Base-by-base conservation (phyloP, 345 rosid species). In the Pistacia vera region DNA sequence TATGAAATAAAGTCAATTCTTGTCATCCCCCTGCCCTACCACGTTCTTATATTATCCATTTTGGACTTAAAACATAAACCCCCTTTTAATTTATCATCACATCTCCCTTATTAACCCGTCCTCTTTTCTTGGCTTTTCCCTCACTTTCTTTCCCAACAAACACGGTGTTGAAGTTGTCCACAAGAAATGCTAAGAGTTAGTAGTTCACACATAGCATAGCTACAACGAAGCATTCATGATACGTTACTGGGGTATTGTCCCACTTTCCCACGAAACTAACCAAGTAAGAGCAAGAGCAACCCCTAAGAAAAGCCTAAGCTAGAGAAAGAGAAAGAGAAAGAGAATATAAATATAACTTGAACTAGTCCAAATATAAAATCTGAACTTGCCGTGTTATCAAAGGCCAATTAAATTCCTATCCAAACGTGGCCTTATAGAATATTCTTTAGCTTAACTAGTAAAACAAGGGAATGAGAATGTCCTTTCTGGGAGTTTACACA, bases 401-500 rank as follows among this genome's bases (percentile, higher is more conserved):
- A 64, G n/a, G 22, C 55, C 75, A 61, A 48, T 11, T 28, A 28
- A 11, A 55, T 33, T n/a, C 57, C 48, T 56, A 22, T 44, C 51
- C 63, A 59, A 58, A 66, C 68, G 63, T 70, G 38, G 76, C 72
- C 67, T 78, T 68, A 54, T 14, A 41, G 66, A 60, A 66, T 76
- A 70, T 80, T 74, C 83, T 41, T 74, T 74, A 52, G 18, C 77
- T 80, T 79, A 65, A 28, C 71, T 70, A 36, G 35, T 51, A 51
- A 74, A 76, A 63, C 75, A 82, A 63, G 48, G 46, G 55, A 58
- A 35, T 16, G 17, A 56, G 62, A 78, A 72, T 72, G 68, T 72
- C 71, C 55, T 73, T 66, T 58, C 16, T 52, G 0, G 56, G 56
- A 51, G 55, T 51, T 52, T 52, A 52, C 56, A 52, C 14, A 12